Conservation (phyloP, 2,329 filamentous ascomycete genomes). For the Shiraia sp. region DNA sequence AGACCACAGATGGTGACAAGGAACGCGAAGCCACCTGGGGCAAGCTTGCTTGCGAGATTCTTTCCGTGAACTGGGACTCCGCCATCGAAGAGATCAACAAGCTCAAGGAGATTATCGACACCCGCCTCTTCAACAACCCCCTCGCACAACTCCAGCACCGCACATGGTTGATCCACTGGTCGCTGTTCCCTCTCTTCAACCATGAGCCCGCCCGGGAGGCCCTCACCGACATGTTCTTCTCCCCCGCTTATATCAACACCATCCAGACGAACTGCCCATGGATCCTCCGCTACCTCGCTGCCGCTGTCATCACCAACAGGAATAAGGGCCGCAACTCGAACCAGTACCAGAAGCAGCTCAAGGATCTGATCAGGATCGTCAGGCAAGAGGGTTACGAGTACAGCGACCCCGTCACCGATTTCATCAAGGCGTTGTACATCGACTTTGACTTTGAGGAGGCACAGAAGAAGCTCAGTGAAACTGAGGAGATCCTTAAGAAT, state of each 20-base stretch:
- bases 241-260: conserved; percentile 96
- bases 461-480: conserved; percentile 80
- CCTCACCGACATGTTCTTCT: conserved; percentile 96
- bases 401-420: conserved; percentile 91
- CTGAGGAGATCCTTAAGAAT: conserved; percentile 85
- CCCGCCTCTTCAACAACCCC: conserved; percentile 93
- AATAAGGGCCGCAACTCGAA: conserved; percentile 71
- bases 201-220: conserved; percentile 87
- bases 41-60: conserved; percentile 94
- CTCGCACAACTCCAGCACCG: conserved; percentile 94
- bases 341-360: conserved; percentile 97
- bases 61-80: conserved; percentile 92
- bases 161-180: conserved; percentile 98
- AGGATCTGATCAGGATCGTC: conserved; percentile 93
- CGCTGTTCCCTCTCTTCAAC: conserved; percentile 99
- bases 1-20: conserved; percentile 96
- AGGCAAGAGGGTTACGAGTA: conserved; percentile 98
- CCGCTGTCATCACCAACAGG: conserved; percentile 90
- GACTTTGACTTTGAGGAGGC: conserved; percentile 98
- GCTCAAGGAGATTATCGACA: conserved; percentile 79
- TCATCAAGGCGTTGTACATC: conserved; percentile 93
- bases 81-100: conserved; percentile 69
- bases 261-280: conserved; percentile 98
- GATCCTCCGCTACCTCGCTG: conserved; percentile 91
- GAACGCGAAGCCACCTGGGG: conserved; percentile 95